These are phyloP conservation scores for Glycine latifolia DNA, from an alignment of 306 rosid species.

Conservation along the genomic window DNA sequence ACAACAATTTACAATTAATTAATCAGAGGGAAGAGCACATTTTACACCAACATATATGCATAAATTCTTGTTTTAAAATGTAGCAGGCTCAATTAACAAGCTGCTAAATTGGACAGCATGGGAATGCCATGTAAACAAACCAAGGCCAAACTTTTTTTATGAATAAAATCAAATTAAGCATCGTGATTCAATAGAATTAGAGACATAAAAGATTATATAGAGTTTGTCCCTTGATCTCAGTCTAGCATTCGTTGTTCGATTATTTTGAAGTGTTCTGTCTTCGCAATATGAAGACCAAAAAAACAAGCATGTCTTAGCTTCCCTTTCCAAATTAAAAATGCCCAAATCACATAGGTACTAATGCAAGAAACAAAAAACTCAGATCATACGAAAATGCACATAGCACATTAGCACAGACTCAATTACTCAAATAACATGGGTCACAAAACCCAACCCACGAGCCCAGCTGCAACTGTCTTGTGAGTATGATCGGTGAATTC, in stretches of 20 bases:
- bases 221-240: slow-evolving; percentile 19
- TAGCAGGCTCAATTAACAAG: neutral
- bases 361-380: slow-evolving; percentile 22
- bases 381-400: neutral
- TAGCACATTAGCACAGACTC: neutral
- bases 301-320: slow-evolving; percentile 1
- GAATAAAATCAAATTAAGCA: neutral
- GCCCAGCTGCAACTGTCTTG: neutral
- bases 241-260: slow-evolving; percentile 14
- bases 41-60: slow-evolving; percentile 18
- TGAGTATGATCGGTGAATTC: neutral
- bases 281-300: neutral
- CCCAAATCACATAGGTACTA: neutral
- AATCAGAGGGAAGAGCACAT: neutral
- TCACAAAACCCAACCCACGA: neutral
- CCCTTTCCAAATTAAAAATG: neutral
- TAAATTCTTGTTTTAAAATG: slow-evolving; percentile 8
- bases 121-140: slow-evolving; percentile 7
- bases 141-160: neutral
- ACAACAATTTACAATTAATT: neutral
- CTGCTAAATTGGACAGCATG: neutral
- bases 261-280: neutral
- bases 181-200: neutral
- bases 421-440: neutral
- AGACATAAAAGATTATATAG: neutral